Conservation (phyloP, 495 filamentous ascomycete genomes). For the Geoglossum glabrum region DNA sequence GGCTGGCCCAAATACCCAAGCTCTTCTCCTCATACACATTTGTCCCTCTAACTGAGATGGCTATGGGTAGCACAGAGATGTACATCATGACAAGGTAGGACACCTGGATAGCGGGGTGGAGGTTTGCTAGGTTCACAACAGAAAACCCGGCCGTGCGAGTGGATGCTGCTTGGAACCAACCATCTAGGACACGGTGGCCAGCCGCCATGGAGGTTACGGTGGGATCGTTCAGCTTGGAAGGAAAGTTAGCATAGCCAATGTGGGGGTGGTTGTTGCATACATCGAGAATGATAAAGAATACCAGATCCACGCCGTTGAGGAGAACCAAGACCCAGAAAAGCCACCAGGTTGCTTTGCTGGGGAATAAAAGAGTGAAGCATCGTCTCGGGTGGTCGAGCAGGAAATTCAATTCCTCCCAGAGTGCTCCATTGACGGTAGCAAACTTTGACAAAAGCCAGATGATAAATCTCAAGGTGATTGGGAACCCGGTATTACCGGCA, state of each 20-base stretch:
- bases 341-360: slow-evolving; percentile 84
- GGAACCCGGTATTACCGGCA: slow-evolving; percentile 86
- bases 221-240: slow-evolving; percentile 39
- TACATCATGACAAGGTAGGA: slow-evolving; percentile 99
- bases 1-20: slow-evolving; percentile 50
- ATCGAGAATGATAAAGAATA: slow-evolving; percentile 82
- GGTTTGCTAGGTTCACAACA: slow-evolving; percentile 47
- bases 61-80: slow-evolving; percentile 89
- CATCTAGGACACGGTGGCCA: slow-evolving; percentile 57
- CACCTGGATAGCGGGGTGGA: slow-evolving; percentile 84
- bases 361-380: slow-evolving; percentile 88
- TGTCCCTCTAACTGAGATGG: slow-evolving; percentile 78
- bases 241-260: slow-evolving; percentile 9
- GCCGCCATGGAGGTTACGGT: slow-evolving; percentile 38
- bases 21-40: slow-evolving; percentile 96
- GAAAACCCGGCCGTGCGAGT: slow-evolving; percentile 80
- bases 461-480: slow-evolving; percentile 73
- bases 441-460: slow-evolving; percentile 57
- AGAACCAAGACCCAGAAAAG: slow-evolving; percentile 67
- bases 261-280: slow-evolving; percentile 24
- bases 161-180: slow-evolving; percentile 68
- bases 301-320: slow-evolving; percentile 63
- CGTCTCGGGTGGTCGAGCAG: slow-evolving; percentile 84
- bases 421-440: slow-evolving; percentile 34
- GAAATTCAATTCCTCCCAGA: slow-evolving; percentile 79